Base-by-base conservation (phyloP, 2,329 filamentous ascomycete genomes). In the Magnaporthales sp. region DNA sequence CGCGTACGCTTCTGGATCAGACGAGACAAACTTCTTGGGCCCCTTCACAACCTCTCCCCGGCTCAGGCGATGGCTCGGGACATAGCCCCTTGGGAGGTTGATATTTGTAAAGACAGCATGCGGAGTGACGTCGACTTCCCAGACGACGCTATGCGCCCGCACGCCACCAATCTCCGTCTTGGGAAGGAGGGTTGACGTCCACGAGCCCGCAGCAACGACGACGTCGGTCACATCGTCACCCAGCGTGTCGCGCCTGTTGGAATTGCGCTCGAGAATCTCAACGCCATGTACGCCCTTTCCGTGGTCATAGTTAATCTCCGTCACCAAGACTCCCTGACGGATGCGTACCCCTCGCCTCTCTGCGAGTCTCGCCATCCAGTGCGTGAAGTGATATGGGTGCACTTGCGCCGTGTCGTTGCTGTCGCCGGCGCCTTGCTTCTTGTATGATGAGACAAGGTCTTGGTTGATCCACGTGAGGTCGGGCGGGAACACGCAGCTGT, bases 1-100 rank as follows among this genome's bases (percentile, higher is more conserved):
- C 0, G 95, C 91, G 75, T 99, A 99, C 69, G 98, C 95, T 77
- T 99, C 95, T 0, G 95, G 95, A 29, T 92, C 89, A 13, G 92
- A 92, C 29, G 26, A 29, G 22, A 84, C 84, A 30, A 87, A 84
- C 67, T 82, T 81, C 77, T 84, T 85, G 72, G 78, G 79, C 73
- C 82, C 79, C 78, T 79, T 79, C 73, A 82, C 79, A 79, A 78
- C 81, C 74, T 84, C 80, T 68, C 80, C 83, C 73, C 77, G 75
- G 70, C 72, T 75, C 67, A 77, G 75, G 65, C 81, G 79, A 71
- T 84, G 83, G 70, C 78, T 80, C 3, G 82, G 82, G 2, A 85
- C 77, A 75, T 89, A 92, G 68, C 86, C 84, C 15, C 78, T 74
- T 0, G 92, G 91, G 1, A 97, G 82, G 54, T 84, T 81, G 69